phyloP scores from a whole-genome alignment of 257 asterid species.

The Striga asiatica region DNA sequence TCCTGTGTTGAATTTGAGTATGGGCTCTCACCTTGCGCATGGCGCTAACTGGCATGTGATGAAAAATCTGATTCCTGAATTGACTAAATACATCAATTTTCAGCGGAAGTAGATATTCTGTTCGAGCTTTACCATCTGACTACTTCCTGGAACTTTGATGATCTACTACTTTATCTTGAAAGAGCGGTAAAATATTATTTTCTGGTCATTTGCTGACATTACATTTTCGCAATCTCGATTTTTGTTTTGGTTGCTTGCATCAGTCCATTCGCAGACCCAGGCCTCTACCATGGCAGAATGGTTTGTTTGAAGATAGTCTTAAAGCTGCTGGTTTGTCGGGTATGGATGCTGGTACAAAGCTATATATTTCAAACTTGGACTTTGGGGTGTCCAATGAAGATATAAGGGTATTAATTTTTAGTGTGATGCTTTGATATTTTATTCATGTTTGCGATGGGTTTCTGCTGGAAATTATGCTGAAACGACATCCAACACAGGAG shows the following conservation, averaged over 20 bases:
- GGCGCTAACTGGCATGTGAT: conserved; percentile 52
- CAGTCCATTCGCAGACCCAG: conserved; percentile 84
- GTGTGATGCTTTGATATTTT: conserved; percentile 18
- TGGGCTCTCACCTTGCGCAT: conserved; percentile 53
- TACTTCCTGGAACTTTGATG: conserved; percentile 47
- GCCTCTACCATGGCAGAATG: conserved; percentile 80
- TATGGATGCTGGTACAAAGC: conserved; percentile 50
- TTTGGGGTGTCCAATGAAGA: conserved; percentile 74
- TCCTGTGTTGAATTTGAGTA: conserved; percentile 52
- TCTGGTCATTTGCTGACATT: conserved; percentile 52
- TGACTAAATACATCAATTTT: conserved; percentile 30
- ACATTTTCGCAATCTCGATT: conserved; percentile 45
- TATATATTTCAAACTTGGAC: conserved; percentile 62
- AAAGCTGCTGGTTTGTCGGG: conserved; percentile 79
- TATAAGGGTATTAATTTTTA: conserved; percentile 67
- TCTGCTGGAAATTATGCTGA: conserved; percentile 33
- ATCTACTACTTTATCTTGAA: conserved; percentile 47
- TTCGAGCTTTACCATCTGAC: conserved; percentile 44
- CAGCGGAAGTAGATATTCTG: too few species aligned
- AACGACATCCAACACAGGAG: conserved; percentile 55
- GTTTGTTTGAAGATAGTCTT: conserved; percentile 72
- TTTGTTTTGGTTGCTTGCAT: conserved; percentile 59
- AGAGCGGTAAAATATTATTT: conserved; percentile 39
- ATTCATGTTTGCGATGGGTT: conserved; percentile 23
- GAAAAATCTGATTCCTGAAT: conserved; percentile 33